Evolutionary conservation across 768 basidiomycete genomes (phyloP).

Genomic region (Coprinopsis sp.): DNA sequence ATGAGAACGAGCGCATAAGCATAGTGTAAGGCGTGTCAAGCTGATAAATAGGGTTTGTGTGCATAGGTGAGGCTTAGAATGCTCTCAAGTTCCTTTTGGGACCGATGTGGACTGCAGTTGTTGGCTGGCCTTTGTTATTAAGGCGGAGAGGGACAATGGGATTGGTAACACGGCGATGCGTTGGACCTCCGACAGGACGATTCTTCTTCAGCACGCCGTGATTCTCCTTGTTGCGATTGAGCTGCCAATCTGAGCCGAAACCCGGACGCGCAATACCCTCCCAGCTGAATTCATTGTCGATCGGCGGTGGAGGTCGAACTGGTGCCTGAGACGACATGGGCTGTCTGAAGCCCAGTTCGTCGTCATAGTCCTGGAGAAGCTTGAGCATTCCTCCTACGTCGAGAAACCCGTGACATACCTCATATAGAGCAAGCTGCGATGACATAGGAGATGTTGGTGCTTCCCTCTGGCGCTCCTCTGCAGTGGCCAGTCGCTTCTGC

Average conservation of each 20-base stretch:
- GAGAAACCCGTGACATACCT: neutral
- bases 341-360: slow-evolving; percentile 20
- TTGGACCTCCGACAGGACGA: slow-evolving; percentile 10
- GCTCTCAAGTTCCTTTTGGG: slow-evolving; percentile 26
- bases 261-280: slow-evolving; percentile 37
- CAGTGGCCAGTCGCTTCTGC: neutral
- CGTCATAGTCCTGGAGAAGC: slow-evolving; percentile 20
- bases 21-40: neutral
- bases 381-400: neutral
- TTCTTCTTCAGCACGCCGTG: slow-evolving; percentile 21
- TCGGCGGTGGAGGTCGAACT: slow-evolving; percentile 9
- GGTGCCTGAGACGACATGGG: neutral
- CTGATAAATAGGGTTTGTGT: neutral
- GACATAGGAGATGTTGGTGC: neutral
- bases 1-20: no score
- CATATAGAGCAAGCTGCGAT: neutral
- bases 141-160: slow-evolving; percentile 28
- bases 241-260: slow-evolving; percentile 35
- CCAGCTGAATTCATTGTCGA: slow-evolving; percentile 24
- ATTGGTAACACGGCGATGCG: slow-evolving; percentile 17
- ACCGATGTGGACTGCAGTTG: slow-evolving; percentile 33
- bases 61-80: neutral
- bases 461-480: slow-evolving; percentile 1
- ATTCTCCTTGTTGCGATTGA: slow-evolving; percentile 12
- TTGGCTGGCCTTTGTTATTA: slow-evolving; percentile 33